Evolutionary conservation across 352 stramenopile genomes (phyloP), one percentile per base, ranked within the genome.

Genomic region (Phytophthora cryptogea): DNA sequence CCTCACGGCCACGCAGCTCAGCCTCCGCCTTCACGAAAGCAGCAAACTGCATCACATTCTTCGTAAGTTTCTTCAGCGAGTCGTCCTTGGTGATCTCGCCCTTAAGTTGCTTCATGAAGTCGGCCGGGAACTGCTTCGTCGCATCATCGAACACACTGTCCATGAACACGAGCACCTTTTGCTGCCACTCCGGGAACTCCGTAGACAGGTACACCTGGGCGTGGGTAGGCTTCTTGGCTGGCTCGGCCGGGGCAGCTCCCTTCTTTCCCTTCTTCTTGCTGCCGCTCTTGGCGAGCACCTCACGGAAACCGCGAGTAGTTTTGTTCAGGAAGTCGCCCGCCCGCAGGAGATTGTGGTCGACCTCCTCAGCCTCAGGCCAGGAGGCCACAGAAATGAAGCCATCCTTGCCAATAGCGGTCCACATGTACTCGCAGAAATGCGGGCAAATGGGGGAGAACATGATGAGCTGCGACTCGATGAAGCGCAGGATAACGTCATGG

Each of bases 31-130:
- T 98, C 61, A 98, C 86, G 43, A 98, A 99, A 23, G 92, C 90
- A 57, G 89, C 95, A 62, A 99, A 98, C 69, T 99, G 96, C 96
- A 99, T 99, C 27, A 96, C 84, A 59, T 97, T 92, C 83, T 98
- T 99, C 11, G 83, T 95, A 11, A 95, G 66, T 70, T 88, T 92
- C 80, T 94, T 95, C 44, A 96, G 57, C 31, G 89, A 83, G 49
- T 92, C 82, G 62, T 94, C 72, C 44, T 82, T 77, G 7, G 64
- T 61, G 37, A 97, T 72, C 51, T 83, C 57, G 17, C 74, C 72
- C 83, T 96, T 96, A 13, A 97, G 67, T 11, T 88, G 70, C 70
- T 93, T 93, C 81, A 96, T 94, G 42, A 96, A 94, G 63, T 94
- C 83, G 14, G 60, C 70, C 30, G 86, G 74, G 74, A 96, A 94